Evolutionary conservation across 176 grass and related monocot genomes (phyloP), one percentile per base, ranked within the genome.

Genomic region (Pontederia paniculata): DNA sequence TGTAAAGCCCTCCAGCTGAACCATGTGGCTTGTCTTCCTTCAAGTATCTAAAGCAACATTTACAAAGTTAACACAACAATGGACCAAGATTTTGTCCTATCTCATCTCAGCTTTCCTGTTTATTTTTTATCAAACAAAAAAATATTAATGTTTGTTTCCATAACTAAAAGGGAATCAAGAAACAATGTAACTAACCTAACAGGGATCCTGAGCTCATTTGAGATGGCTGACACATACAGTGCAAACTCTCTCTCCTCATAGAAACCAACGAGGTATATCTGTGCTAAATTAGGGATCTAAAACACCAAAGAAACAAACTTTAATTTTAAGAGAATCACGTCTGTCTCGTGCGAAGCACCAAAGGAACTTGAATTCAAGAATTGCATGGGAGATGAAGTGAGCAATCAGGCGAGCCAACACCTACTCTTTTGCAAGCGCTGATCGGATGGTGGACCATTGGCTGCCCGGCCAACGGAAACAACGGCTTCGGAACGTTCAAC

Each of bases 401-500:
- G 6, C 17, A 13, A 54, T n/a, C n/a, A n/a, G n/a, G n/a, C 43
- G 16, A 15, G 18, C 12, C 0, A 44, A 48, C 8, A 48, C 45
- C 17, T 74, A 91, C 93, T 42, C 77, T 85, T 58, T 73, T 69
- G 80, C 93, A 98, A 3, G 93, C 87, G 53, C 76, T 79, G 56
- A 98, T 98, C 56, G 83, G 93, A 54, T 91, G 86, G 54, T 98
- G 93, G 72, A 98, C 86, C 86, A 98, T 91, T 55, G 86, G 87
- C 77, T 91, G 87, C 45, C 94, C 94, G 42, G 83, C 87, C 68
- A 98, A 80, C 47, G 87, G 94, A 65, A 98, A 93, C 72, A 98
- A 75, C 71, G 94, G 94, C 86, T 98, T 98, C 55, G 94, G 87
- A 55, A 98, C 72, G 74, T 93, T 93, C 70, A 98, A 79, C 57